A percentile compares a stretch with the other conserved stretches of the same genome.
phyloP scores from a whole-genome alignment of 305 asterid species.

The Solanum aculeatissimum region DNA sequence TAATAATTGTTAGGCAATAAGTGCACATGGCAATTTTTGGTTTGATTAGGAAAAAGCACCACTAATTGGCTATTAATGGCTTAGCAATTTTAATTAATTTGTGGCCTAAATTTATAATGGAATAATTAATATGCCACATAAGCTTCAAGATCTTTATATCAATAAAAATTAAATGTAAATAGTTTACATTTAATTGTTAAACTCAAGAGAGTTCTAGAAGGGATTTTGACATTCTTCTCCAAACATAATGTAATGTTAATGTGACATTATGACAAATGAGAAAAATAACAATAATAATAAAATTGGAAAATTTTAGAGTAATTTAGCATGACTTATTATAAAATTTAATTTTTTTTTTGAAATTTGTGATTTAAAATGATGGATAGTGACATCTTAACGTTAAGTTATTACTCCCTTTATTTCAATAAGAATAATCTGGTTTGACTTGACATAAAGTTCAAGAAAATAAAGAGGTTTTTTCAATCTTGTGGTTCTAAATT shows the following conservation, averaged over 20 bases:
- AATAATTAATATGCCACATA: background rate
- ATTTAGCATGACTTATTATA: too few species aligned
- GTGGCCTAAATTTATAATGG: background rate
- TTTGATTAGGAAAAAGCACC: background rate
- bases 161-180: background rate
- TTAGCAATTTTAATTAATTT: background rate
- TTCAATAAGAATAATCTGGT: too few species aligned
- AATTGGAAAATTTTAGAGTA: too few species aligned
- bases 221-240: background rate
- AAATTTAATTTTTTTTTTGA: too few species aligned
- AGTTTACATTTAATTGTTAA: background rate
- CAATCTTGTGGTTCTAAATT: too few species aligned
- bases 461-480: too few species aligned
- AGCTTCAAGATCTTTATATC: background rate
- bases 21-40: background rate
- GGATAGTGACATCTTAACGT: too few species aligned
- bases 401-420: too few species aligned
- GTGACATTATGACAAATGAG: too few species aligned
- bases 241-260: background rate
- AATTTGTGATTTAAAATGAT: too few species aligned
- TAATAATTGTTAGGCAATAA: background rate
- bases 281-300: too few species aligned
- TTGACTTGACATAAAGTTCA: too few species aligned
- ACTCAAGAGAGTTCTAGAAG: background rate
- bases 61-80: background rate